Percentiles rank a stretch among this genome's conserved stretches.
phyloP scores from a whole-genome alignment of 1,284 basidiomycete genomes.

The Cutaneotrichosporon cyanovorans region DNA sequence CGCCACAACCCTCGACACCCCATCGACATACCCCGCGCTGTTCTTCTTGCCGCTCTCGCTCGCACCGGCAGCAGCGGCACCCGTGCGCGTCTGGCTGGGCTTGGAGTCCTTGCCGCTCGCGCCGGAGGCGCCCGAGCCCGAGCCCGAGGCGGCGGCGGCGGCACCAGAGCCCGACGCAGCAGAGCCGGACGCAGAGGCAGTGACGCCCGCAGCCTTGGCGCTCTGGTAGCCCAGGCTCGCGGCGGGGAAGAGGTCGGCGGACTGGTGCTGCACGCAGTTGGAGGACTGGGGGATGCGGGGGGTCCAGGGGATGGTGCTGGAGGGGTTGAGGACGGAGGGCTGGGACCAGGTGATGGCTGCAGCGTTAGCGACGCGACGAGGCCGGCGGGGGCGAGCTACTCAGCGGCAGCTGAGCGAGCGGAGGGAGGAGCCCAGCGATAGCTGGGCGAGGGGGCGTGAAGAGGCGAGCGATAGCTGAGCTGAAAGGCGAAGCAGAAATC shows the following conservation, averaged over 20 bases:
- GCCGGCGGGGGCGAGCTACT: conserved; percentile 32
- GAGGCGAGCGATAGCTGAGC: conserved; percentile 30
- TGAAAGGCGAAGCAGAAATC: no score
- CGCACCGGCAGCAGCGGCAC: no score
- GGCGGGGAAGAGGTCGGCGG: conserved; percentile 51
- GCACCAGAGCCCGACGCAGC: not conserved
- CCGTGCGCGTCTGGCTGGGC: no score
- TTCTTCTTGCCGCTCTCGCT: no score
- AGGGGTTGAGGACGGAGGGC: conserved; percentile 52
- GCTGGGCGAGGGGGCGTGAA: not conserved
- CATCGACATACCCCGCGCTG: no score
- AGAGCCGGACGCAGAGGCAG: conserved; percentile 42
- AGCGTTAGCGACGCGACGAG: not conserved
- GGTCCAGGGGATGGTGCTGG: conserved; percentile 52
- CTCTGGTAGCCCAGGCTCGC: conserved; percentile 20
- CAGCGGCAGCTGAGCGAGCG: not conserved
- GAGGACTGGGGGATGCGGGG: conserved; percentile 47
- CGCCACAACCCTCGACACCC: no score
- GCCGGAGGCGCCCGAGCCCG: no score
- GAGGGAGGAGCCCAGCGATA: not conserved
- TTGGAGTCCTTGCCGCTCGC: no score
- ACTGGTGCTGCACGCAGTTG: conserved; percentile 47
- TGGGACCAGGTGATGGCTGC: conserved; percentile 55
- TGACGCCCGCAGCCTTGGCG: conserved; percentile 39
- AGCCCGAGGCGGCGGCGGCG: no score